Percentiles rank a stretch among this genome's conserved stretches.
phyloP scores from a whole-genome alignment of 2,329 filamentous ascomycete species.

The Penicillium corylophilum region DNA sequence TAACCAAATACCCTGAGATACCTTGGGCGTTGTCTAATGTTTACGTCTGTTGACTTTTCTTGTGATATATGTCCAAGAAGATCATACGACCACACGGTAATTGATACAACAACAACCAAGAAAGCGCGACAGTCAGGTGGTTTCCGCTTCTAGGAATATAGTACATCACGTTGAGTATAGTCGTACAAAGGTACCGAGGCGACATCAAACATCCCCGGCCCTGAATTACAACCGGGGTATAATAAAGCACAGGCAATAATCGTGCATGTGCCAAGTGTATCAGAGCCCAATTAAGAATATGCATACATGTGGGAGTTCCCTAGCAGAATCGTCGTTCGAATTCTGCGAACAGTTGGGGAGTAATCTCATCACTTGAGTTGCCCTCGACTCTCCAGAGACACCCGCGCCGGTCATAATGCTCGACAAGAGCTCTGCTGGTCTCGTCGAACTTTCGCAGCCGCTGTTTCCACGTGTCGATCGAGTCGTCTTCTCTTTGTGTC shows the following conservation, averaged over 20 bases:
- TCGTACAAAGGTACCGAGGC: slow-evolving; percentile 15
- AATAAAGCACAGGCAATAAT: slow-evolving; percentile 12
- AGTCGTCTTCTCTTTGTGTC: slow-evolving; percentile 80
- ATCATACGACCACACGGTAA: slow-evolving; percentile 12
- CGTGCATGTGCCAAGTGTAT: slow-evolving; percentile 5
- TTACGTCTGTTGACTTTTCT: too few species aligned
- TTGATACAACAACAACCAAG: slow-evolving; percentile 1
- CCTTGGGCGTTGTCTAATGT: too few species aligned
- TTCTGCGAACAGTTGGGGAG: slow-evolving; percentile 79
- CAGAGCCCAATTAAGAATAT: slow-evolving; percentile 11
- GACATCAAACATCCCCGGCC: neutral
- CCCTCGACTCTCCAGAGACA: slow-evolving; percentile 85
- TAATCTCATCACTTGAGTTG: slow-evolving; percentile 91
- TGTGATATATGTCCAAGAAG: neutral
- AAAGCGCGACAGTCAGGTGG: neutral
- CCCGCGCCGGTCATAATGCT: slow-evolving; percentile 82
- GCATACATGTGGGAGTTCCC: slow-evolving; percentile 8
- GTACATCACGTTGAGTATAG: slow-evolving; percentile 17
- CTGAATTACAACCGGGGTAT: slow-evolving; percentile 15
- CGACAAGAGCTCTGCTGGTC: slow-evolving; percentile 77
- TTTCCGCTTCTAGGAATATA: slow-evolving; percentile 11
- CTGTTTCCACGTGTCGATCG: slow-evolving; percentile 78
- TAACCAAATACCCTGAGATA: neutral
- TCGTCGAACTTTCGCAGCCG: slow-evolving; percentile 83
- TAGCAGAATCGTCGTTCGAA: slow-evolving; percentile 73